Base-by-base conservation (phyloP, 306 rosid genomes). In the Quercus rubra region DNA sequence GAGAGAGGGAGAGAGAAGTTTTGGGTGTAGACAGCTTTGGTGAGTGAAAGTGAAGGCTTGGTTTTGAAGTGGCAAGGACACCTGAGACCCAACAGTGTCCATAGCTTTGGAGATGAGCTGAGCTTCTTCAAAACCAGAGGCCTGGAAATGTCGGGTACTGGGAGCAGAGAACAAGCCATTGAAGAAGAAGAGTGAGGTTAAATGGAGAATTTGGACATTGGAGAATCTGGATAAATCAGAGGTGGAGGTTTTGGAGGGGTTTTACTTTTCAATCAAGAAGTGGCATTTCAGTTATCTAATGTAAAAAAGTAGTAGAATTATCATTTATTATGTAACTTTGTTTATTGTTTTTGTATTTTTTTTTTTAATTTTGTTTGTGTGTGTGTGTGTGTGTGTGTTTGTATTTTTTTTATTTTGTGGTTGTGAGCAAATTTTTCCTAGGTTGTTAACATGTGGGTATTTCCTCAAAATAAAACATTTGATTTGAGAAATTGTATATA, bases 171-270 rank as follows among this genome's bases (percentile, higher is more conserved):
- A 49, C 54, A 49, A 79, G 93, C 88, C 98, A 91, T 93, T 73
- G 75, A n/a, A 59, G 79, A 80, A 66, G 74, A 57, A 19, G 27
- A 54, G 20, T 41, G 20, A 51, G 62, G 67, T 2, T 41, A 7
- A 51, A 27, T 2, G 33, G 56, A 76, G 64, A 20, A 55, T 13
- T 67, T 28, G 55, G 75, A 23, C 87, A 87, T 85, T 71, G 78
- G 49, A 67, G 19, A 10, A 38, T 56, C n/a, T 58, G 56, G 83
- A 75, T 30, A 66, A 66, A 73, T 62, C 25, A 20, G 20, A 31
- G 54, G 46, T 46, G 64, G 79, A 69, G 91, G 92, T 86, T 91
- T 91, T 84, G 74, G 75, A 79, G 88, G 78, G 92, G 91, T 87
- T 91, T 88, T 88, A 73, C 61, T 23, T 43, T 55, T 51, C 30